These are phyloP conservation scores for Mycena amicta DNA, from an alignment of 768 basidiomycete species.

Conservation along the genomic window DNA sequence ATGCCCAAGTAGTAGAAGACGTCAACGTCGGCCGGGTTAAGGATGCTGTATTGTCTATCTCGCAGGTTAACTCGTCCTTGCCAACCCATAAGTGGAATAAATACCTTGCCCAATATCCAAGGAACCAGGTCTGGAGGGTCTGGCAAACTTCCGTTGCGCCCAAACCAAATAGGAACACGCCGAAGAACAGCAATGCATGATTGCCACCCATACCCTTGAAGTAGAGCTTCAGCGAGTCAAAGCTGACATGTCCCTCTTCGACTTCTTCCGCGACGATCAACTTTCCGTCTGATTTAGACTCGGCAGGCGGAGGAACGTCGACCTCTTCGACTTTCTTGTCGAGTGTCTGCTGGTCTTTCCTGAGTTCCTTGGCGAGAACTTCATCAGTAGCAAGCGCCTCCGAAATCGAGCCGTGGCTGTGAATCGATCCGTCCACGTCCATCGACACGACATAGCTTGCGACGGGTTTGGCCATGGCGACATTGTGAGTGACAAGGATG, in stretches of 20 bases:
- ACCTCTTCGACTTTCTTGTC: constrained; percentile 22
- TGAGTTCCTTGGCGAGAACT: constrained; percentile 47
- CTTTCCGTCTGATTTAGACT: constrained; percentile 49
- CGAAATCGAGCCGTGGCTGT: constrained; percentile 44
- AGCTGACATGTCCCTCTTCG: constrained; percentile 59
- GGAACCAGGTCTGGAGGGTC: constrained; percentile 26
- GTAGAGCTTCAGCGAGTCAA: constrained; percentile 36
- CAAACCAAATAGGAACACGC: constrained; percentile 18
- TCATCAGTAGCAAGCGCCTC: constrained; percentile 43
- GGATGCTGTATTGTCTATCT: constrained; percentile 11
- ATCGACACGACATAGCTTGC: constrained; percentile 50
- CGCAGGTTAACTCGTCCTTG: too few relatives aligned
- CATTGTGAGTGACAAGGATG: constrained; percentile 52
- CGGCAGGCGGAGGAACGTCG: constrained; percentile 23
- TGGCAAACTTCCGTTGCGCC: constrained; percentile 15
- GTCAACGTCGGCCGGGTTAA: constrained; percentile 23
- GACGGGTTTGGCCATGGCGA: constrained; percentile 45
- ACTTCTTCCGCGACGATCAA: constrained; percentile 70
- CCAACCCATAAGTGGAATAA: too few relatives aligned
- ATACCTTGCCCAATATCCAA: constrained; percentile 28
- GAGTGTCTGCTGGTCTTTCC: constrained; percentile 40
- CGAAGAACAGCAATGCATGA: constrained; percentile 25
- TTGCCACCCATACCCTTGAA: constrained; percentile 26
- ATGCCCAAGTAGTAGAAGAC: constrained; percentile 20
- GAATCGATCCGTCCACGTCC: constrained; percentile 45